Evolutionary conservation across 352 stramenopile species (phyloP).

Genomic region (Phytophthora hybrid): DNA sequence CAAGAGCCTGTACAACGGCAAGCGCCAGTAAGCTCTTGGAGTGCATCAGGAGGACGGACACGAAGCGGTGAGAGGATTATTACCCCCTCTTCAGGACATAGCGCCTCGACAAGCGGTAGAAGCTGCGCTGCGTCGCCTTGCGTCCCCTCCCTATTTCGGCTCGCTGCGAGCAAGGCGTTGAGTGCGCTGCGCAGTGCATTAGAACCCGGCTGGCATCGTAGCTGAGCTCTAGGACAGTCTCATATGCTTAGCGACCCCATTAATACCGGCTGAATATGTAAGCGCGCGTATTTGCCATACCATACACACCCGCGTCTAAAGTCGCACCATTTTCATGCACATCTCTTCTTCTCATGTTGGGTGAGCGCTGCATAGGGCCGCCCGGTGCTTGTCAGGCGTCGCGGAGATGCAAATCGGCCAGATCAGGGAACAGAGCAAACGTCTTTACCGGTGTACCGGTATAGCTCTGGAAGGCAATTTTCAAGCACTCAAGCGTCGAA

Average conservation of each 20-base stretch:
- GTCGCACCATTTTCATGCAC: background rate
- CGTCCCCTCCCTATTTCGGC: slow-evolving; percentile 26
- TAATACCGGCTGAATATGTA: slow-evolving; percentile 50
- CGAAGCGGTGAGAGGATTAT: slow-evolving; percentile 32
- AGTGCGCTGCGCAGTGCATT: slow-evolving; percentile 34
- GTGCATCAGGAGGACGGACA: slow-evolving; percentile 5
- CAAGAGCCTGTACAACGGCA: slow-evolving; percentile 94
- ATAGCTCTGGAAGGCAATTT: too few species aligned
- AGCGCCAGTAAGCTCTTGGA: slow-evolving; percentile 50
- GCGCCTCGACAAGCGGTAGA: slow-evolving; percentile 44
- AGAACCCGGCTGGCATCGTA: slow-evolving; percentile 28
- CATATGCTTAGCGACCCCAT: slow-evolving; percentile 26
- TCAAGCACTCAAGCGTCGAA: background rate
- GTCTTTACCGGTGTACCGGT: too few species aligned
- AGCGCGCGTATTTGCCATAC: slow-evolving; percentile 29
- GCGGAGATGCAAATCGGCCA: background rate
- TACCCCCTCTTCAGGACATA: slow-evolving; percentile 30
- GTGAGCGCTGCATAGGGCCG: slow-evolving; percentile 9
- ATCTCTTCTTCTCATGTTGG: background rate
- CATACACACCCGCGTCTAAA: background rate
- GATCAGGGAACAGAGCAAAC: too few species aligned
- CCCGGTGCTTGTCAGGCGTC: background rate
- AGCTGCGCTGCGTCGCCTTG: slow-evolving; percentile 38
- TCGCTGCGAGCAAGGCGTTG: slow-evolving; percentile 30
- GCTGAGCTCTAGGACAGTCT: slow-evolving; percentile 43